Evolutionary conservation across 495 filamentous ascomycete species (phyloP).

Genomic region (Penicillium herquei): DNA sequence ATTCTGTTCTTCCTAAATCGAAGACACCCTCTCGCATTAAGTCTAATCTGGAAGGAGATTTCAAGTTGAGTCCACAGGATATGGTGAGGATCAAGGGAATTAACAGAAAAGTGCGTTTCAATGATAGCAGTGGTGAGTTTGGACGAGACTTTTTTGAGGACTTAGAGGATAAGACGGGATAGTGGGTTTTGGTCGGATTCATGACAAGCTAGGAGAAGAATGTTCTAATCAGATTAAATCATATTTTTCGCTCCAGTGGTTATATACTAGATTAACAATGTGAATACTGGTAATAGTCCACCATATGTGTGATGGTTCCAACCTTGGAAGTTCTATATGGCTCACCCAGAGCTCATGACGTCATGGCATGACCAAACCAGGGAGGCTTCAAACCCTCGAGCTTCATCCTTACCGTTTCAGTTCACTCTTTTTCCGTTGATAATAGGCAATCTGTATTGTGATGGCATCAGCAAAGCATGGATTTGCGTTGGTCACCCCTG

Average conservation of each 20-base stretch:
- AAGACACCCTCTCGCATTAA: constrained; percentile 54
- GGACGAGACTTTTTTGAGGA: constrained; percentile 58
- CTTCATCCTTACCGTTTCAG: not conserved
- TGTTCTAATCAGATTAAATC: not conserved
- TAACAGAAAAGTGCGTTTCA: constrained; percentile 60
- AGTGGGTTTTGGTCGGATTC: not conserved
- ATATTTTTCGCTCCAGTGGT: too few species aligned
- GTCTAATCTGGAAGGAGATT: constrained; percentile 58
- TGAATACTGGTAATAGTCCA: too few species aligned
- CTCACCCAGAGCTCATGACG: not conserved
- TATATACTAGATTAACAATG: too few species aligned
- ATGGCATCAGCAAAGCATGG: constrained; percentile 18
- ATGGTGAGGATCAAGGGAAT: constrained; percentile 51
- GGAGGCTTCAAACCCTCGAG: not conserved
- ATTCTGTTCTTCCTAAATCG: constrained; percentile 66
- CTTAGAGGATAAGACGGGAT: constrained; percentile 56
- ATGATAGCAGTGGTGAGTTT: constrained; percentile 55
- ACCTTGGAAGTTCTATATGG: too few species aligned
- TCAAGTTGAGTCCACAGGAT: constrained; percentile 52
- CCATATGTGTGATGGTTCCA: too few species aligned
- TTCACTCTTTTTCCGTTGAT: not conserved
- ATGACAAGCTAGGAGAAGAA: not conserved
- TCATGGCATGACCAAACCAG: not conserved
- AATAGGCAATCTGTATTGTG: not conserved
- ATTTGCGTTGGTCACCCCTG: constrained; percentile 50